phyloP scores from a whole-genome alignment of 1,284 basidiomycete species.

The Cutaneotrichosporon sp. region DNA sequence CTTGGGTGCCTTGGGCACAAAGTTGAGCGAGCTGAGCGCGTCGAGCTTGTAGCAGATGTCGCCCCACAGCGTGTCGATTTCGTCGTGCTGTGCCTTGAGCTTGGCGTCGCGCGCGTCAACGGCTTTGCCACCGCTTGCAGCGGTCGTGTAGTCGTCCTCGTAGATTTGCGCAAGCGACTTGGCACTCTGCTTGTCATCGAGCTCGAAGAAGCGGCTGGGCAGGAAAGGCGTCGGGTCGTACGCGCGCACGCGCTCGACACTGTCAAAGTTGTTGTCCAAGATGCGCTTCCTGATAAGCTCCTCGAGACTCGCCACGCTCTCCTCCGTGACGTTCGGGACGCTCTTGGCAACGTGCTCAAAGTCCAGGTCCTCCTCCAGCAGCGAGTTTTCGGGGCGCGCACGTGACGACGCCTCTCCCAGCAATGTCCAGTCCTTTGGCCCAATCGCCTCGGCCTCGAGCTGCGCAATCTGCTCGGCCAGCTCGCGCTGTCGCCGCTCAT shows the following conservation, averaged over 20 bases:
- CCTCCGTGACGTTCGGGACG: constrained; percentile 87
- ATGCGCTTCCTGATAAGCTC: constrained; percentile 90
- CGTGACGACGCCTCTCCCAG: constrained; percentile 85
- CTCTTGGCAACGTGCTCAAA: constrained; percentile 86
- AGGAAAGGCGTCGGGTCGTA: constrained; percentile 83
- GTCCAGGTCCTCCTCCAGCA: constrained; percentile 91
- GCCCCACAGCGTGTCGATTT: constrained; percentile 80
- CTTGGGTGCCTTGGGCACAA: constrained; percentile 95
- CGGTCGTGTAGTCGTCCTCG: constrained; percentile 82
- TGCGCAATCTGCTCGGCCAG: constrained; percentile 58
- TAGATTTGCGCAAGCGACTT: constrained; percentile 95
- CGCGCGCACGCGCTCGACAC: constrained; percentile 77
- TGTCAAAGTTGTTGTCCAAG: constrained; percentile 80
- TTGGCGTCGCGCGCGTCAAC: constrained; percentile 83
- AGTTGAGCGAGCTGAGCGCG: constrained; percentile 91
- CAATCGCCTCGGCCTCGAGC: constrained; percentile 59
- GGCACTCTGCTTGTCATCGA: constrained; percentile 81
- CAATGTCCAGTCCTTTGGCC: constrained; percentile 80
- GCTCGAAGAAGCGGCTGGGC: constrained; percentile 82
- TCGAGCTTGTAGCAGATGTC: constrained; percentile 86
- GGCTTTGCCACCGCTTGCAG: constrained; percentile 55
- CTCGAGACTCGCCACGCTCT: constrained; percentile 77
- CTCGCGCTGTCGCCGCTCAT: constrained; percentile 57
- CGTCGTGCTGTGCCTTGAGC: constrained; percentile 82
- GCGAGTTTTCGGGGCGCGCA: constrained; percentile 81